Evolutionary conservation across 2,329 filamentous ascomycete species (phyloP), one percentile per base, ranked within the genome.

Genomic region (Penicillium hordei): DNA sequence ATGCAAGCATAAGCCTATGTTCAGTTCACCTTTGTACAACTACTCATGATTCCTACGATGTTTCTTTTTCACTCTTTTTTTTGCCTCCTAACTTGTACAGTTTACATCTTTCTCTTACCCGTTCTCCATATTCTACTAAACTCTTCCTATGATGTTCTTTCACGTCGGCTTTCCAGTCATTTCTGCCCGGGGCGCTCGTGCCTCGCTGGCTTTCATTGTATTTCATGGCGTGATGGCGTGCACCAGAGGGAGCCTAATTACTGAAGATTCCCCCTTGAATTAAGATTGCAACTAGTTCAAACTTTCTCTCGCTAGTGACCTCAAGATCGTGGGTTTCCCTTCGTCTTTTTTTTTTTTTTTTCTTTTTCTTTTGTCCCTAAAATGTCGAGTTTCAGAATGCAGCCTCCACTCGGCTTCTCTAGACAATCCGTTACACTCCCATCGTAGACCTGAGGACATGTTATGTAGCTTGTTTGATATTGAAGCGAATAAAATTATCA

Each of bases 261-360:
- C 54, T 55, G 25, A 64, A 61, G 55, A 67, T 66, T 63, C 64
- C 63, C 61, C 62, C 48, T 56, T 61, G 57, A 65, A 61, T 65
- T 60, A 51, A 63, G 44, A 58, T 50, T 51, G 36, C 53, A 45
- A 46, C 29, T 48, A 38, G n/a, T 48, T 44, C 27, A 27, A 51
- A 33, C 33, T 36, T 17, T 33, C 27, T 34, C n/a, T 21, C 40
- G 5, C 17, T 55, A 17, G 19, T 50, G 29, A 1, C 19, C 21
- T 48, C 19, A 21, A 49, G 38, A 54, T 39, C 25, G 9, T 8
- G 31, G 21, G 17, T 33, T 44, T 27, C 25, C n/a, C 23, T 38
- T 43, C 21, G 27, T 45, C 29, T 10, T 43, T 33, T 12, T 43
- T 36, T 23, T 12, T 43, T 36, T 23, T 10, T 43, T 33, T 12